Evolutionary conservation across 805 yeast species (phyloP).

Genomic region (Ogataea saltuana): DNA sequence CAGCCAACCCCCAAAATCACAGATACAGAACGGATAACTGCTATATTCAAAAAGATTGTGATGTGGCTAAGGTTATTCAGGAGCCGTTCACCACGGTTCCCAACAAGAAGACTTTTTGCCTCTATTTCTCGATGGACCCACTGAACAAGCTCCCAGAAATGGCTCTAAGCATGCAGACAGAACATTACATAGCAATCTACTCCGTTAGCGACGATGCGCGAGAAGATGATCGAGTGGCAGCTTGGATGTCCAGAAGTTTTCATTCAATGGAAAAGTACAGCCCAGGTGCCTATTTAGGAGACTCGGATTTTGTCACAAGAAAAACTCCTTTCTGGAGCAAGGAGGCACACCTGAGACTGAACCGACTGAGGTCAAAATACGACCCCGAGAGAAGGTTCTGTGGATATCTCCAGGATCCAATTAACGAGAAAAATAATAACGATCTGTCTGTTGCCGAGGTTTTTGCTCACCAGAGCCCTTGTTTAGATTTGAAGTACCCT

Average conservation of each 20-base stretch:
- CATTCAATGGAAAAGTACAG: constrained; percentile 9
- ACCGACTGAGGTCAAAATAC: constrained; percentile 6
- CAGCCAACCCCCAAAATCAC: constrained; percentile 11
- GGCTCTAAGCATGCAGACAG: constrained; percentile 13
- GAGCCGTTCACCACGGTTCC: constrained; percentile 12
- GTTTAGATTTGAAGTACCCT: no score
- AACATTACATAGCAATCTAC: constrained; percentile 13
- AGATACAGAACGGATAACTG: constrained; percentile 14
- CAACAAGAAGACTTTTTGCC: constrained; percentile 12
- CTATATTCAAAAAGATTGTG: constrained; percentile 9
- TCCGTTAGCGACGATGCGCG: constrained; percentile 6
- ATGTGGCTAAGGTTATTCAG: constrained; percentile 9
- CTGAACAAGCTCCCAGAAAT: constrained; percentile 12
- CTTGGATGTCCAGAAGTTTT: constrained; percentile 14
- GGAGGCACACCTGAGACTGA: constrained; percentile 9
- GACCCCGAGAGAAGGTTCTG: constrained; percentile 12
- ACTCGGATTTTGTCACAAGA: constrained; percentile 13
- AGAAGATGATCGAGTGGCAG: constrained; percentile 11
- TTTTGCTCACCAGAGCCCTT: no score
- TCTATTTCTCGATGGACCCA: constrained; percentile 16
- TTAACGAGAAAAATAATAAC: constrained; percentile 7
- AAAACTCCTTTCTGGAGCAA: constrained; percentile 13
- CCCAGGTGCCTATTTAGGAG: constrained; percentile 14
- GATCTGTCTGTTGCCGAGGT: constrained; percentile 7
- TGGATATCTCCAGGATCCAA: constrained; percentile 12